These are phyloP conservation scores for Podaxis sp. DNA, from an alignment of 768 basidiomycete genomes.

Conservation along the genomic window DNA sequence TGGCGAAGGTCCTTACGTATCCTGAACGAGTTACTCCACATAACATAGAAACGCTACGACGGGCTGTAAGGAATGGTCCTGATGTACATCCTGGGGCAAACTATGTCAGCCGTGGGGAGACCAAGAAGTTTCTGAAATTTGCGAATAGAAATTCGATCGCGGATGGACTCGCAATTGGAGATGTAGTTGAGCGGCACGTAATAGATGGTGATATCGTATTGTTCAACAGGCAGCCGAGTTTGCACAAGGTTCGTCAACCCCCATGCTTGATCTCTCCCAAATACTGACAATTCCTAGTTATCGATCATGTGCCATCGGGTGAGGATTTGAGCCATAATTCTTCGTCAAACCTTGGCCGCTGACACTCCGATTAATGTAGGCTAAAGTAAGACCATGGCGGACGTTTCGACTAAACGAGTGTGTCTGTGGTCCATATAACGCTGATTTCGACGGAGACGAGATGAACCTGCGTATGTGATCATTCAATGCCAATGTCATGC, in stretches of 20 bases:
- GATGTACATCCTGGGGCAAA: constrained; percentile 96
- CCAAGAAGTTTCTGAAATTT: constrained; percentile 89
- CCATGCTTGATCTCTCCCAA: background rate
- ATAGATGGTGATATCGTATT: constrained; percentile 94
- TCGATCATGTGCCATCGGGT: constrained; percentile 99
- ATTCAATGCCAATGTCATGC: background rate
- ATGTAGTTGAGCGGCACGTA: constrained; percentile 93
- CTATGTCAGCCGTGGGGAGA: constrained; percentile 81
- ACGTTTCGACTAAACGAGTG: constrained; percentile 98
- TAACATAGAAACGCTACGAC: constrained; percentile 76
- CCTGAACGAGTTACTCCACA: constrained; percentile 93
- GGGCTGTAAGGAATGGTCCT: constrained; percentile 84
- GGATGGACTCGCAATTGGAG: constrained; percentile 80
- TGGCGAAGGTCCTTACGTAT: constrained; percentile 93
- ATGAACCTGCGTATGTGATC: constrained; percentile 90
- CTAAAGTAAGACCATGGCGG: constrained; percentile 94
- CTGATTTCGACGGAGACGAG: constrained; percentile 99
- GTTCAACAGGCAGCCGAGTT: constrained; percentile 98
- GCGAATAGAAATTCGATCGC: constrained; percentile 81
- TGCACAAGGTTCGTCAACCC: constrained; percentile 72
- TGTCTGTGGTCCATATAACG: constrained; percentile 98
- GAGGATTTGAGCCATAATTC: constrained; percentile 21
- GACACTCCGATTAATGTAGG: constrained; percentile 34
- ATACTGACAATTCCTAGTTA: constrained; percentile 45
- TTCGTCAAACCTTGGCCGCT: background rate